phyloP scores from a whole-genome alignment of 2,329 filamentous ascomycete genomes.

The Aspergillus sp. region DNA sequence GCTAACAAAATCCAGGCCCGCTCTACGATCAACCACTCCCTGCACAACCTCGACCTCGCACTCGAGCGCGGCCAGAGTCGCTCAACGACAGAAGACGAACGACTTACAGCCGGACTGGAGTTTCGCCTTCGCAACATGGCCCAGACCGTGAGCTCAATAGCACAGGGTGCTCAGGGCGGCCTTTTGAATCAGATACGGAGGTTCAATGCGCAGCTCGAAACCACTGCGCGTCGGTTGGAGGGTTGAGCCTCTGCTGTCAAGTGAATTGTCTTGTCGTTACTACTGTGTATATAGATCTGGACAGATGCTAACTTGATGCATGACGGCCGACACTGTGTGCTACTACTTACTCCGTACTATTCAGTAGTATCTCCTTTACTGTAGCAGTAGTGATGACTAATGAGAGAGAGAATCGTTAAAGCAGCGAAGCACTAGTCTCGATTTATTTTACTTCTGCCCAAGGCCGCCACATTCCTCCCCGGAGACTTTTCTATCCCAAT shows the following conservation, averaged over 20 bases:
- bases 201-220: constrained; percentile 47
- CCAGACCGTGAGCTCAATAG: constrained; percentile 40
- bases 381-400: too few species aligned
- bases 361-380: too few species aligned
- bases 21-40: constrained; percentile 42
- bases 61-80: constrained; percentile 38
- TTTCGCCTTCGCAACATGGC: constrained; percentile 44
- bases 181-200: constrained; percentile 40
- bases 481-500: too few species aligned
- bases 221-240: constrained; percentile 29
- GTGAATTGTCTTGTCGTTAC: not conserved
- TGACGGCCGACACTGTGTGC: not conserved
- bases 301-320: not conserved
- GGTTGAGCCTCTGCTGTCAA: constrained; percentile 10
- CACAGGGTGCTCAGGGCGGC: constrained; percentile 40
- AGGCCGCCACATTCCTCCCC: too few species aligned
- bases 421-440: too few species aligned
- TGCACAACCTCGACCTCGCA: constrained; percentile 43
- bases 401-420: too few species aligned
- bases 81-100: constrained; percentile 15
- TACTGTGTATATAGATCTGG: too few species aligned
- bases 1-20: constrained; percentile 29
- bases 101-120: constrained; percentile 39
- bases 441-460: too few species aligned
- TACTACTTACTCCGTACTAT: not conserved